These are phyloP conservation scores for Pestalotiopsis sp. DNA, from an alignment of 2,329 filamentous ascomycete genomes.

Conservation along the genomic window DNA sequence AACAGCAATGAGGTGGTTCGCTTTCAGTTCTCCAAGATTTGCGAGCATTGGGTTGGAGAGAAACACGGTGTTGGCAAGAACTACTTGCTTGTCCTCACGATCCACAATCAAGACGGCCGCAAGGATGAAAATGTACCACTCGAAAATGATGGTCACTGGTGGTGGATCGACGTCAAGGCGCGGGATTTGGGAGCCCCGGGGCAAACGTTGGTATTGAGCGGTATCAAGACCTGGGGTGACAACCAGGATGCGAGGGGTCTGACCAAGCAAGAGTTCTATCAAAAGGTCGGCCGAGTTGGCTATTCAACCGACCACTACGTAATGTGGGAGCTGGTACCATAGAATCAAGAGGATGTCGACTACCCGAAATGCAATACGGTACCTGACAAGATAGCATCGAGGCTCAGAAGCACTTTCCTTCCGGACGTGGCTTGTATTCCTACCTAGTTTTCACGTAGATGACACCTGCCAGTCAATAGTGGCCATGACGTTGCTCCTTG, in stretches of 20 bases:
- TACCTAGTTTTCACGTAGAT: neutral
- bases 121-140: constrained; percentile 72
- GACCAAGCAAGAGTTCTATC: constrained; percentile 47
- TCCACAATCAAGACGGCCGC: constrained; percentile 67
- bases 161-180: constrained; percentile 77
- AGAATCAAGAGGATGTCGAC: neutral
- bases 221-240: constrained; percentile 53
- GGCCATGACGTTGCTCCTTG: neutral
- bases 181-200: constrained; percentile 69
- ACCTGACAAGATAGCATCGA: neutral
- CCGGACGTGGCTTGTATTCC: neutral
- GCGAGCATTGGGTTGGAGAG: constrained; percentile 81
- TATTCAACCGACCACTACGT: constrained; percentile 39
- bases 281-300: constrained; percentile 40
- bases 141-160: constrained; percentile 77
- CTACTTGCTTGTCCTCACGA: constrained; percentile 70
- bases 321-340: constrained; percentile 10
- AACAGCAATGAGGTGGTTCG: constrained; percentile 61
- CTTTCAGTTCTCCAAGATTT: constrained; percentile 80
- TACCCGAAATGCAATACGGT: neutral
- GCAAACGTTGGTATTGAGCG: constrained; percentile 67
- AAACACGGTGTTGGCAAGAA: constrained; percentile 66
- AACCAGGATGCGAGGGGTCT: constrained; percentile 51
- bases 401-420: neutral
- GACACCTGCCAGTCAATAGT: neutral